phyloP scores from a whole-genome alignment of 1,139 yeast genomes.

The Dujonia santamariae region DNA sequence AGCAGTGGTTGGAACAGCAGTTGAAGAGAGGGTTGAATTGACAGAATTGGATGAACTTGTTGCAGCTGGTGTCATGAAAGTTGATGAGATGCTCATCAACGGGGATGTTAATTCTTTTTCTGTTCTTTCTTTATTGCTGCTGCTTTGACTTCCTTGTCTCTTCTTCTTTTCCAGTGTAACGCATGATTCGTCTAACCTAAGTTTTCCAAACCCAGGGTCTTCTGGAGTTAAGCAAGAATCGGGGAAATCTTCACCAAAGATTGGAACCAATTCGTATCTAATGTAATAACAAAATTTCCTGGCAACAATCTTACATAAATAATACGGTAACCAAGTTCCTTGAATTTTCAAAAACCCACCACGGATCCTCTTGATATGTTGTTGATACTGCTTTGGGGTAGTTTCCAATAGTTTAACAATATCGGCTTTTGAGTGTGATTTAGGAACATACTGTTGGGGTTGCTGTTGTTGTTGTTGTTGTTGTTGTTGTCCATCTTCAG shows the following conservation, averaged over 20 bases:
- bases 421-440: conserved; percentile 60
- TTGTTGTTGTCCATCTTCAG: conserved; percentile 1
- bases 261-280: conserved; percentile 71
- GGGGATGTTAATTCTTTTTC: conserved; percentile 4
- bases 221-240: conserved; percentile 63
- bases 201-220: conserved; percentile 68
- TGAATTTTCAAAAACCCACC: conserved; percentile 93
- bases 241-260: conserved; percentile 77
- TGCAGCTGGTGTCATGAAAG: conserved; percentile 6
- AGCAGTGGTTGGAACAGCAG: no score
- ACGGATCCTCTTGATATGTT: conserved; percentile 68
- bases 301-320: conserved; percentile 67
- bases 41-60: background rate
- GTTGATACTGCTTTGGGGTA: conserved; percentile 64
- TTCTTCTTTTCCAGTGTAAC: conserved; percentile 2
- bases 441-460: conserved; percentile 3
- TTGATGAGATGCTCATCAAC: conserved; percentile 2
- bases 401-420: conserved; percentile 72
- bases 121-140: background rate
- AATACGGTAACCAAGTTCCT: conserved; percentile 90
- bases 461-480: conserved; percentile 7
- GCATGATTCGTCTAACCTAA: conserved; percentile 34
- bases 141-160: no score
- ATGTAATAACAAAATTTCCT: conserved; percentile 75
- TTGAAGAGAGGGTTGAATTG: no score